Evolutionary conservation across 2,329 filamentous ascomycete species (phyloP).

Genomic region (Alternaria ventricosa): DNA sequence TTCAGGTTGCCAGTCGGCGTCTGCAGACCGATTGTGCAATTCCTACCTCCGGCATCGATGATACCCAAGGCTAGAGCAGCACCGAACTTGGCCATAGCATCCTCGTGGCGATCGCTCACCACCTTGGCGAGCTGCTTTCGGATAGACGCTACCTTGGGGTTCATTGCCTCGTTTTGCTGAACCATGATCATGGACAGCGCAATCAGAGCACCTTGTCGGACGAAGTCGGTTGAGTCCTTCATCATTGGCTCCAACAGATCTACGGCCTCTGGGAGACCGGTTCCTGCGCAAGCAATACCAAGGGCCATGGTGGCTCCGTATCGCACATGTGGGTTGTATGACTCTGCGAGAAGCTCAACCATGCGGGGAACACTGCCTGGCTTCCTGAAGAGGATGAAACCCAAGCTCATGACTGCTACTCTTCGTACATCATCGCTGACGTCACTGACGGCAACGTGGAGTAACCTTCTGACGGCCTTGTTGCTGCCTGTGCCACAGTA

Average conservation of each 20-base stretch:
- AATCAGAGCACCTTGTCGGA: constrained; percentile 94
- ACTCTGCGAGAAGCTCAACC: constrained; percentile 97
- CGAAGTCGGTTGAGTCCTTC: constrained; percentile 98
- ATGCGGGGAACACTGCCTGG: constrained; percentile 96
- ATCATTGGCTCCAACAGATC: constrained; percentile 98
- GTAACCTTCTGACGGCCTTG: constrained; percentile 93
- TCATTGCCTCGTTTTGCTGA: constrained; percentile 99
- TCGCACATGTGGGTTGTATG: constrained; percentile 97
- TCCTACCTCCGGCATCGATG: constrained; percentile 95
- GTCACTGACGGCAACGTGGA: constrained; percentile 96
- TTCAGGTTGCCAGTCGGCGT: constrained; percentile 98
- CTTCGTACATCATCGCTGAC: constrained; percentile 97
- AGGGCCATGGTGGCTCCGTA: constrained; percentile 98
- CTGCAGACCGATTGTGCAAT: constrained; percentile 97
- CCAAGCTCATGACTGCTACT: constrained; percentile 95
- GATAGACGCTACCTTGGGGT: constrained; percentile 90
- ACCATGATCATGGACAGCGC: constrained; percentile 97
- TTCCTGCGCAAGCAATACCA: constrained; percentile 96
- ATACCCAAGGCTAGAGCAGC: constrained; percentile 93
- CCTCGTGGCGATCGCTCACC: constrained; percentile 91
- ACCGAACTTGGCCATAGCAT: constrained; percentile 99
- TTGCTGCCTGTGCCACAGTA: constrained; percentile 98
- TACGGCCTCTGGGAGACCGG: constrained; percentile 93
- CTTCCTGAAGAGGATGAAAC: constrained; percentile 98
- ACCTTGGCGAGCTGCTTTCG: constrained; percentile 95